Conservation (phyloP, 768 basidiomycete genomes). For the Termitomyces sp. region DNA sequence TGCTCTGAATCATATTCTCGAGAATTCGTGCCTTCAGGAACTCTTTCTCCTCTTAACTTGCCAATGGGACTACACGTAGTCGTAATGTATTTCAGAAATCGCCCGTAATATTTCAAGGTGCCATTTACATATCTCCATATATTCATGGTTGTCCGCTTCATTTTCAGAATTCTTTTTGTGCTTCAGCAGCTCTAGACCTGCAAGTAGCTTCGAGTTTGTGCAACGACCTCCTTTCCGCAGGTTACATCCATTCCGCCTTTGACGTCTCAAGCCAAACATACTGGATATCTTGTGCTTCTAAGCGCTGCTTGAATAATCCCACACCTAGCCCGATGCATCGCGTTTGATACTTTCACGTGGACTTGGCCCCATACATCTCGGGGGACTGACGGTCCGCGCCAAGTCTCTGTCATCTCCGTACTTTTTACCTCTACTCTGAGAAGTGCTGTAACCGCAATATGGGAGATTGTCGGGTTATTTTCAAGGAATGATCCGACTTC, state of each 20-base stretch:
- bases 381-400: constrained; percentile 6
- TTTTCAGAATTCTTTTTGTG: too few relatives aligned
- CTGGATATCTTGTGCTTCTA: background rate
- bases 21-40: background rate
- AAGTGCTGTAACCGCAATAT: background rate
- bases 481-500: background rate
- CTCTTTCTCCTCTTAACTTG: too few relatives aligned
- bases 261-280: background rate
- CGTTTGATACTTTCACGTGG: background rate
- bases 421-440: background rate
- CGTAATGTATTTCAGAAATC: background rate
- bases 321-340: background rate
- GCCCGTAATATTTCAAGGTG: background rate
- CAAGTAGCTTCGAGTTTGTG: too few relatives aligned
- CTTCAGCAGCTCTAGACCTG: too few relatives aligned
- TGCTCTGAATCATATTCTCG: background rate
- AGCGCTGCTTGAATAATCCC: background rate
- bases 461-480: constrained; percentile 3
- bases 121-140: too few relatives aligned
- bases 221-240: too few relatives aligned
- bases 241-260: background rate
- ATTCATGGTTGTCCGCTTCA: too few relatives aligned
- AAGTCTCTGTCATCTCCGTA: background rate
- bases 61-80: too few relatives aligned
- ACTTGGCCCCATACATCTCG: constrained; percentile 1